Evolutionary conservation across 345 rosid species (phyloP), one percentile per base, ranked within the genome.

Genomic region (Pelargonium nanum): DNA sequence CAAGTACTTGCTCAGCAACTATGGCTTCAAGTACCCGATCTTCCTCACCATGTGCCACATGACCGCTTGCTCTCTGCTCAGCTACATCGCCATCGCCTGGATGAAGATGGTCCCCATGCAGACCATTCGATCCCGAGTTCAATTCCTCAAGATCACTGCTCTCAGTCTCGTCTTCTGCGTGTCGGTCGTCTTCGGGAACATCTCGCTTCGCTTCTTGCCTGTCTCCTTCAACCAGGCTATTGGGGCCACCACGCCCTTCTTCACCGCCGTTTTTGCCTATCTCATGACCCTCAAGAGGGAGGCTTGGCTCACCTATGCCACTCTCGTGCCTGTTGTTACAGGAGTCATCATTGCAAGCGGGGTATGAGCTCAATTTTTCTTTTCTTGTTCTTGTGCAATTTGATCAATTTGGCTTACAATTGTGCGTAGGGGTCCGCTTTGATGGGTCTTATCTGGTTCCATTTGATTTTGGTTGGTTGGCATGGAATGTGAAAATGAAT

Each of bases 321-420:
- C 99, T 59, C 82, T 94, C 57, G 24, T 94, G 19, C 99, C 99
- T 16, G 99, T 94, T 4, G 99, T 94, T 50, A 76, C 95, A 17
- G 99, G 99, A 7, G 99, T 94, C 71, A 59, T 94, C 56, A 86
- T 94, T 69, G 99, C 99, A n/a, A 90, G 96, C 66, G 99, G 99
- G 89, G 99, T 90, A 76, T 30, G 77, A 40, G 30, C 19, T 28
- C 19, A 24, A 19, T 26, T 40, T 26, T 51, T 4, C 16, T 6
- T 48, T 48, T 63, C 26, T 21, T 59, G 4, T 32, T 19, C 24
- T 44, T 64, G 56, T 5, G 61, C 20, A 52, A 24, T 19, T 65
- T 67, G 19, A 13, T 6, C 22, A 23, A 12, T 54, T 26, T 17
- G 9, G 22, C 20, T 55, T 15, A 9, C 3, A 10, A 55, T 55